Evolutionary conservation across 2,329 filamentous ascomycete species (phyloP), one percentile per base, ranked within the genome.

Genomic region (Sporothrix schenckii): DNA sequence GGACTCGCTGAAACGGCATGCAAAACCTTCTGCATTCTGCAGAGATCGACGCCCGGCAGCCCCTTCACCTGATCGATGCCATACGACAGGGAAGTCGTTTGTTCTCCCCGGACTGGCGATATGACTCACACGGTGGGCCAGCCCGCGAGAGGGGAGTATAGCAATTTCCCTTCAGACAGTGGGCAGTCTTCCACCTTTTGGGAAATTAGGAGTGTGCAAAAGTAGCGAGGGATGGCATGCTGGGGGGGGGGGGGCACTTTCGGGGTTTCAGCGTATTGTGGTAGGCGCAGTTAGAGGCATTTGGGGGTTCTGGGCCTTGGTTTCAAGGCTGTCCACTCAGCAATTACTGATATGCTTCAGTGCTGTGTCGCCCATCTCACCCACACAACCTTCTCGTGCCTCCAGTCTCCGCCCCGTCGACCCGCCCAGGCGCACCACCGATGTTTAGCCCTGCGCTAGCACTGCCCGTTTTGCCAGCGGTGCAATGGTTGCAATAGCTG

Each of bases 91-190:
- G 34, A 34, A 34, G 34, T 34, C 34, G 34, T 34, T 34, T 6
- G 24, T 34, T 34, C 34, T 34, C 30, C 56, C 54, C 54, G 21
- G 47, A 52, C 67, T 53, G 54, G 39, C 49, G 39, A 52, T 66
- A 27, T 69, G 68, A 69, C 60, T 65, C 58, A 69, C 68, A 69
- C 68, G 66, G 50, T 54, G 34, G 50, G 39, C 58, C 58, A 67
- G n/a, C 9, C 44, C n/a, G 61, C 24, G 44, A 41, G 10, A 16
- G 9, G 13, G 9, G 41, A 21, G 30, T 11, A 50, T 65, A 24
- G 61, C 44, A 67, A 54, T 67, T 54, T 67, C 34, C 65, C 49
- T 39, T 63, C 14, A 39, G 66, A 34, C 52, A 68, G 52, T 34
- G 58, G 39, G 30, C 6, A 11, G 16, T 49, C 30, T n/a, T 68